Base-by-base conservation (phyloP, 179 eudicot genomes). In the Corrigiola litoralis region DNA sequence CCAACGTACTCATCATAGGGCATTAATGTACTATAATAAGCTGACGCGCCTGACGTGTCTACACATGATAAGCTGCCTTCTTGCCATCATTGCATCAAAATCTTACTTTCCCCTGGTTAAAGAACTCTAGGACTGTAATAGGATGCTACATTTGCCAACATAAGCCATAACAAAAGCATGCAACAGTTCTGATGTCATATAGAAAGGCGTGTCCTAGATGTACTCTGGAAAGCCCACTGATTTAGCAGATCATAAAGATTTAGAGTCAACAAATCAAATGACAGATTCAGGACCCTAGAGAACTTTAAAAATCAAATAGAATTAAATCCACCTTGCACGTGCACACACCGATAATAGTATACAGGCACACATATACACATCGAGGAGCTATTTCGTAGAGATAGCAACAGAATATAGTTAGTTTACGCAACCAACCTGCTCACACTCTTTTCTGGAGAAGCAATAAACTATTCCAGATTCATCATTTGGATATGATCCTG, bases 381-480 rank as follows among this genome's bases (percentile, higher is more conserved):
- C 51, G 3, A 51, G 38, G 24, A 28, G 44, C 2, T 38, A 20
- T 41, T 49, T 12, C 27, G 52, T 16, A 3, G 2, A 48, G 61
- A 38, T 17, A 48, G 14, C n/a, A 63, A 41, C 54, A 34, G 23
- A 38, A 28, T 21, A 38, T 23, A 55, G 20, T 27, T 13, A 61
- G 41, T 60, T n/a, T 27, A 45, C 55, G 60, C 23, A 53, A 63
- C 75, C 52, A 31, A 94, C 99, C 97, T 86, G 97, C 66, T 90
- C 97, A 73, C 99, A 94, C 72, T 94, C 99, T 79, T 84, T 94
- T 63, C 97, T 79, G 12, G 99, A 79, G 75, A 94, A 94, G 84
- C 99, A 90, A 76, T 90, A 94, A 18, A 94, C 92, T 41, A 94
- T 94, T 70, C 99, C 99, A 67, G 99, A 94, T 83, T 94, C 99